Evolutionary conservation across 2,329 filamentous ascomycete species (phyloP).

Genomic region (Macrophomina tecta): DNA sequence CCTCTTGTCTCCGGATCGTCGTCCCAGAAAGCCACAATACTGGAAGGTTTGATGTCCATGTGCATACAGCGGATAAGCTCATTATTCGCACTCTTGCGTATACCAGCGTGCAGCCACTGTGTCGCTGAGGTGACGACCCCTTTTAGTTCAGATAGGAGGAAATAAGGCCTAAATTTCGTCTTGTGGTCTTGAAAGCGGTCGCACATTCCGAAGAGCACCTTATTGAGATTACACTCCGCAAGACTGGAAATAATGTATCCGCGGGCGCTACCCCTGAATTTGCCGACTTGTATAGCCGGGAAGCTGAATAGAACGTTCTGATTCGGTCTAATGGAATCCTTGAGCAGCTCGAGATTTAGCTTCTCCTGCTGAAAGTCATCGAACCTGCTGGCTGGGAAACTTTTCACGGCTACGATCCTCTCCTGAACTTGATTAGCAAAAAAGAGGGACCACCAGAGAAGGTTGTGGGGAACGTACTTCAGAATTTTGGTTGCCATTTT

Average conservation of each 20-base stretch:
- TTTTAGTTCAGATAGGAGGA: not conserved
- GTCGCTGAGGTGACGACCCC: not conserved
- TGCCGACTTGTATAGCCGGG: not conserved
- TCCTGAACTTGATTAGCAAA: not conserved
- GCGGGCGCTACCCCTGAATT: not conserved
- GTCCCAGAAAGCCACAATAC: not conserved
- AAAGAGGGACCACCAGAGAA: too few relatives aligned
- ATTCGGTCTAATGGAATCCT: not conserved
- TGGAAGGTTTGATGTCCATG: constrained; percentile 2
- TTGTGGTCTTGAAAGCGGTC: not conserved
- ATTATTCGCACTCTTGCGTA: not conserved
- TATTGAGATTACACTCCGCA: not conserved
- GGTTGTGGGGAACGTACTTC: not conserved
- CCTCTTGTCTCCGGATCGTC: not conserved
- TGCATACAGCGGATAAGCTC: not conserved
- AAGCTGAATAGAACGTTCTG: not conserved
- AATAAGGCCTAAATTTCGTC: not conserved
- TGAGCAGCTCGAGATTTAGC: constrained; percentile 3
- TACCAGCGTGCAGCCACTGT: not conserved
- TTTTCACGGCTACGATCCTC: not conserved
- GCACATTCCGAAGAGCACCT: not conserved
- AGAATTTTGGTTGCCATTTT: not conserved
- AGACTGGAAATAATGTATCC: not conserved
- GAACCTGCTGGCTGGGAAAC: not conserved
- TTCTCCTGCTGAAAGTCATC: not conserved